These are phyloP conservation scores for Bertia moriformis DNA, from an alignment of 2,329 filamentous ascomycete genomes.

Conservation along the genomic window DNA sequence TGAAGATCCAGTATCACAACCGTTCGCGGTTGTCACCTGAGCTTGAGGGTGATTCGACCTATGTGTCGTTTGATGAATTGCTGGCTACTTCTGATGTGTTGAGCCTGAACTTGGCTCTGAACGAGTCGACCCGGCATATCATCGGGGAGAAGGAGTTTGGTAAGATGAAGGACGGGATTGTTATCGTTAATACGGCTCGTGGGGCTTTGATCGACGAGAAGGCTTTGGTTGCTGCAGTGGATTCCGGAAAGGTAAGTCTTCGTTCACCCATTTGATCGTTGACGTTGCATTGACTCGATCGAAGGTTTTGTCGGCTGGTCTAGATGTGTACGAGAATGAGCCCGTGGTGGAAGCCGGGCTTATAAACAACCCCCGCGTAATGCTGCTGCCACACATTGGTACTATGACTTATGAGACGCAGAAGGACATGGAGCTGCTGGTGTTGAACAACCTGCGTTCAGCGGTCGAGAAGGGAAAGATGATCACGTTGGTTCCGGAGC, in stretches of 20 bases:
- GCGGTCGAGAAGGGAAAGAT: constrained; percentile 39
- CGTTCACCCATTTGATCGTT: not conserved
- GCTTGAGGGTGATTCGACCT: constrained; percentile 26
- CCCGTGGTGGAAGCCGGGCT: constrained; percentile 47
- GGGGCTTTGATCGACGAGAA: constrained; percentile 40
- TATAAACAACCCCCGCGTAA: constrained; percentile 39
- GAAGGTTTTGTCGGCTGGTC: constrained; percentile 31
- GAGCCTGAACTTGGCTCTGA: constrained; percentile 34
- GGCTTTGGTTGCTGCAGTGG: constrained; percentile 34
- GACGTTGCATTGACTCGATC: too few species aligned
- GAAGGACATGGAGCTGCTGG: constrained; percentile 26
- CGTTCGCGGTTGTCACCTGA: constrained; percentile 19
- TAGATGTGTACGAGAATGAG: constrained; percentile 44
- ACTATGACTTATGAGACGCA: constrained; percentile 44
- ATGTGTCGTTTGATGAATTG: constrained; percentile 39
- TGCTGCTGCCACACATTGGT: constrained; percentile 54
- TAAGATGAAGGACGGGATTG: constrained; percentile 36
- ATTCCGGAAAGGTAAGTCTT: constrained; percentile 28
- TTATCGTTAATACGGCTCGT: constrained; percentile 42
- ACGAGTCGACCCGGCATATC: constrained; percentile 32
- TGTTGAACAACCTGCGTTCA: constrained; percentile 31
- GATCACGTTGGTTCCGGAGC: constrained; percentile 45
- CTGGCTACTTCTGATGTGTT: constrained; percentile 36
- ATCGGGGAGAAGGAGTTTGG: constrained; percentile 32
- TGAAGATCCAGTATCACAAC: constrained; percentile 45